Conservation (phyloP, 2,329 filamentous ascomycete genomes). For the Cordyceps pruinosa region DNA sequence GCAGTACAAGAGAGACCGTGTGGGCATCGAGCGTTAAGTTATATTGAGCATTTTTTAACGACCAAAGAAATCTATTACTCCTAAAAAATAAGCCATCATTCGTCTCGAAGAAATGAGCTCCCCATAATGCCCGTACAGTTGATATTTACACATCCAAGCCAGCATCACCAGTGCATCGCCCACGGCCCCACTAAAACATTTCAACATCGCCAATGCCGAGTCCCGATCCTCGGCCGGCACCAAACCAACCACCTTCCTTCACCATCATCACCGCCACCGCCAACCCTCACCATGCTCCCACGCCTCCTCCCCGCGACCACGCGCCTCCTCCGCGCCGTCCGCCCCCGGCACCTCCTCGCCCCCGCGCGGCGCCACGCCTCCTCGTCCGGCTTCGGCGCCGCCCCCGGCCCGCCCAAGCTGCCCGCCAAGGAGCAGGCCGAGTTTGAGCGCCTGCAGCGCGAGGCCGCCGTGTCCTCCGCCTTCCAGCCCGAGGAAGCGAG, state of each 20-base stretch:
- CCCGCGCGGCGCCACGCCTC: constrained; percentile 26
- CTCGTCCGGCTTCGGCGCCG: constrained; percentile 34
- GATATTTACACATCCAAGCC: too few relatives aligned
- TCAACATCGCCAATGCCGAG: background rate
- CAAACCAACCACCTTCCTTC: background rate
- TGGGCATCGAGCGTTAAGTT: too few relatives aligned
- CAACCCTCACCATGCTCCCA: background rate
- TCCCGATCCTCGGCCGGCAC: background rate
- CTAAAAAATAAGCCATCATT: too few relatives aligned
- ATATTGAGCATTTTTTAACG: too few relatives aligned
- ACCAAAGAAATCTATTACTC: too few relatives aligned
- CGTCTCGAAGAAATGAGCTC: too few relatives aligned
- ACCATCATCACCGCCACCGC: background rate
- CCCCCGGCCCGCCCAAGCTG: constrained; percentile 72
- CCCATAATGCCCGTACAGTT: too few relatives aligned
- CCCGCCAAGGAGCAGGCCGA: constrained; percentile 84
- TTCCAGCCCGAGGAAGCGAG: constrained; percentile 28
- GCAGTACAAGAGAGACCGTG: too few relatives aligned
- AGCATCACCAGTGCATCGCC: background rate
- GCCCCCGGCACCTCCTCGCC: background rate
- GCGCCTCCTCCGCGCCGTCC: constrained; percentile 5
- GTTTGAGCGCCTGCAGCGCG: constrained; percentile 77
- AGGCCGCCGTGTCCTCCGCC: constrained; percentile 40
- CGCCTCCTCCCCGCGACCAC: constrained; percentile 6
- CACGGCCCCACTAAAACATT: background rate